Evolutionary conservation across 139 green algal genomes (phyloP).

Genomic region (Tetradesmus lagerheimii): DNA sequence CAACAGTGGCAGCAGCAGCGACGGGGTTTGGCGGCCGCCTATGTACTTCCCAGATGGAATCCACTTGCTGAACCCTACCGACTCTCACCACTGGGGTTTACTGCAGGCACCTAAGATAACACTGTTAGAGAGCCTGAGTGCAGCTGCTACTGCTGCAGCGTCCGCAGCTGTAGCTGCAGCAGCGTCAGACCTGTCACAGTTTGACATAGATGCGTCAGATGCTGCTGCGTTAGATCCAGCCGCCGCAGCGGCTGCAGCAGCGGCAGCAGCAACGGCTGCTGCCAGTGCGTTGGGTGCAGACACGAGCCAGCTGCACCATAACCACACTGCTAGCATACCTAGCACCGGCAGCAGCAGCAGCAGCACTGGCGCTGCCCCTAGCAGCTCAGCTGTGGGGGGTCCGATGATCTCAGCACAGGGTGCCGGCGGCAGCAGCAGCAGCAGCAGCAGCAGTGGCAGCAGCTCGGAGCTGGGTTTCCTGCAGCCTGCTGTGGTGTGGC

Average conservation of each 20-base stretch:
- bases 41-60: constrained; percentile 73
- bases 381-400: no score
- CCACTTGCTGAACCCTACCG: constrained; percentile 78
- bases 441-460: constrained; percentile 12
- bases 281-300: background rate
- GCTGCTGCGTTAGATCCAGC: background rate
- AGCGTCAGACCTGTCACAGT: constrained; percentile 32
- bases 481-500: constrained; percentile 32
- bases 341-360: background rate
- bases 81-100: constrained; percentile 71
- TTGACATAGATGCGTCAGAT: background rate
- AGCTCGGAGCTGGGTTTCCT: background rate
- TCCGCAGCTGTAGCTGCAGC: background rate
- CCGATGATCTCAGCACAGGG: no score
- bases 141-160: constrained; percentile 22
- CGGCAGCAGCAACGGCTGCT: background rate
- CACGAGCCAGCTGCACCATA: background rate
- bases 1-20: background rate
- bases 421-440: background rate
- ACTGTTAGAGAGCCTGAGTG: constrained; percentile 22
- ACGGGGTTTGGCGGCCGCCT: constrained; percentile 36
- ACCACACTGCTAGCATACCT: no score
- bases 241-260: background rate
- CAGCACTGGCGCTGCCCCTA: background rate
- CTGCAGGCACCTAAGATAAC: constrained; percentile 41